Base-by-base conservation (phyloP, 495 filamentous ascomycete genomes). In the Umbilicaria muhlenbergii region DNA sequence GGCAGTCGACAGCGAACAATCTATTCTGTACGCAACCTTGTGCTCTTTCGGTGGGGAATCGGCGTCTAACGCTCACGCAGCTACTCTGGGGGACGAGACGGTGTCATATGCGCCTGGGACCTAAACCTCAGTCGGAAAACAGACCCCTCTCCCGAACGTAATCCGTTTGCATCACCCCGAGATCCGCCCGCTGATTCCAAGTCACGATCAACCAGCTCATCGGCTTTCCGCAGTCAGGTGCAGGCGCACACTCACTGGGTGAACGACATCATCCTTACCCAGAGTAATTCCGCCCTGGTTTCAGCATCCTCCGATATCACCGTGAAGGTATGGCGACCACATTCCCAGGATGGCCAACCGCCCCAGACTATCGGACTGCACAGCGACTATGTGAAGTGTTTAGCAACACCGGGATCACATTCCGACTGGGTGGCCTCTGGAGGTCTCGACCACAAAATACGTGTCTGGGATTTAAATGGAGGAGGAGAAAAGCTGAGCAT, bases 181-280 rank as follows among this genome's bases (percentile, higher is more conserved):
- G 49, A 41, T 39, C 44, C 36, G 8, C 38, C 53, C 49, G 21
- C 52, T 3, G 24, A 28, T 28, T 8, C 21, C 46, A 11, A 13
- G 32, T 36, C 32, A 12, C 32, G 37, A 19, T 37, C 19, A 19
- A 36, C 46, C 13, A 38, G 42, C 14, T 46, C 58, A n/a, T 85
- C 86, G 32, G 71, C 70, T n/a, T 89, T 89, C 59, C 78, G 85
- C 45, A 73, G 80, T 38, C 87, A 94, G 60, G 83, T 88, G n/a
- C 87, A 95, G 55, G 92, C 91, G 11, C 91, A 98, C 58, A 96
- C 88, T 21, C 89, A 96, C 61, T 96, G 91, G 91, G 82, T 98
- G 59, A 96, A 96, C 57, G 89, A 96, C 54, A 84, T 98, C 46
- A 75, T 79, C n/a, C 75, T 96, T 42, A 79, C 82, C 21, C 73